Base-by-base conservation (phyloP, 164 flowering plant genomes). In the Saururus chinensis region DNA sequence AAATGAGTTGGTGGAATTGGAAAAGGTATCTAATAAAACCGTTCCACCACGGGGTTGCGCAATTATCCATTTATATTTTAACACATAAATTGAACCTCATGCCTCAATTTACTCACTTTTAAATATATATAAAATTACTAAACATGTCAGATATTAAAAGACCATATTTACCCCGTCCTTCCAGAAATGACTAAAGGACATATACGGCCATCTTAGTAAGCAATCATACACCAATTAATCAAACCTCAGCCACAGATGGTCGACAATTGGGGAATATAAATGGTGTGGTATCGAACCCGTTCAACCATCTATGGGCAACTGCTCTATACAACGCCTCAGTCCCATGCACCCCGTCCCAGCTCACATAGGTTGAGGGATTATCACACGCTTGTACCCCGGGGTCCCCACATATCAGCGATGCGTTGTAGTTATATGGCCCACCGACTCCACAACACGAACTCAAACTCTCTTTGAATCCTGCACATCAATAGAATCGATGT, bases 371-470 rank as follows among this genome's bases (percentile, higher is more conserved):
- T 1, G 66, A 62, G 25, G 70, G 58, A 37, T 68, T 58, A 1
- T 58, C 53, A 22, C 66, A 68, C 1, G 35, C 53, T 17, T 0
- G 37, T 10, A 57, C 17, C 7, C 62, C 66, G 0, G 1, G 4
- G 11, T 7, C 0, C 19, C 66, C 62, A 42, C 70, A 68, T 19
- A 2, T 8, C 4, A 16, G 51, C 9, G 25, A 51, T 4, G 3
- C 3, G 24, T 68, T 68, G 58, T 21, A 68, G 17, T 68, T 68
- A n/a, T 62, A 62, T 17, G 25, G 61, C 9, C 66, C 62, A 0
- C 66, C 70, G 9, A 51, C 66, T 35, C 70, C 70, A 57, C 70
- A 62, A 40, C 66, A 68, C 13, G 61, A 51, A 22, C 4, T 26
- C 9, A 57, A 20, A 9, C 14, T 26, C 10, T 26, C 40, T 9